These are phyloP conservation scores for Mikania micrantha DNA, from an alignment of 129 eudicot genomes.

Conservation along the genomic window DNA sequence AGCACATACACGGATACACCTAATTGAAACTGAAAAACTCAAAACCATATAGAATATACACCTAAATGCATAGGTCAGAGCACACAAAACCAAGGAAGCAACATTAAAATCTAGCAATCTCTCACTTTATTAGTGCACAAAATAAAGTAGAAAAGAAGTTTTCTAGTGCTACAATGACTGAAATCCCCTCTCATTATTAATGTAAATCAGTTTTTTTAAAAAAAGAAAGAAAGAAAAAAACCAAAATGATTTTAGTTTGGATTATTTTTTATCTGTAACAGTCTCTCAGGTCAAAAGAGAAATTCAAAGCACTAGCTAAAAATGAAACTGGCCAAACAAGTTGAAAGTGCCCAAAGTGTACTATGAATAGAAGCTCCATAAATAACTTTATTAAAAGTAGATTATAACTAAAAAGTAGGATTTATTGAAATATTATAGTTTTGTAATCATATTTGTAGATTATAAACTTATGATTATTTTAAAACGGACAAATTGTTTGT, in stretches of 20 bases:
- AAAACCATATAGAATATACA: too few relatives aligned
- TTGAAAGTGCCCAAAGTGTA: not conserved
- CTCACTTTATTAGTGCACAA: too few relatives aligned
- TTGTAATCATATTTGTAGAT: not conserved
- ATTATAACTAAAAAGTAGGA: not conserved
- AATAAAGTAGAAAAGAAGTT: too few relatives aligned
- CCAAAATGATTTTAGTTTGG: not conserved
- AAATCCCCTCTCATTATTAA: not conserved
- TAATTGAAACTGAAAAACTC: too few relatives aligned
- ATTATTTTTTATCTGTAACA: not conserved
- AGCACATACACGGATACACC: too few relatives aligned
- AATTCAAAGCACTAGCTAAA: not conserved
- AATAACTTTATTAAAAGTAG: not conserved
- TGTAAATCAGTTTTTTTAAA: not conserved
- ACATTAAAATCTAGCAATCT: too few relatives aligned
- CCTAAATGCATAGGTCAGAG: too few relatives aligned
- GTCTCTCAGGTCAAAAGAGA: not conserved
- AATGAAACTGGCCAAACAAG: not conserved
- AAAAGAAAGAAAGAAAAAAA: not conserved
- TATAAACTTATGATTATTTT: not conserved
- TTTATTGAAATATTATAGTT: not conserved
- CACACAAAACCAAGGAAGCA: too few relatives aligned
- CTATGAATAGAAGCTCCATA: not conserved
- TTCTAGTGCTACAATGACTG: too few relatives aligned
- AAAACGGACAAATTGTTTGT: not conserved